Conservation (phyloP, 257 asterid species). For the Eustoma russellianum region DNA sequence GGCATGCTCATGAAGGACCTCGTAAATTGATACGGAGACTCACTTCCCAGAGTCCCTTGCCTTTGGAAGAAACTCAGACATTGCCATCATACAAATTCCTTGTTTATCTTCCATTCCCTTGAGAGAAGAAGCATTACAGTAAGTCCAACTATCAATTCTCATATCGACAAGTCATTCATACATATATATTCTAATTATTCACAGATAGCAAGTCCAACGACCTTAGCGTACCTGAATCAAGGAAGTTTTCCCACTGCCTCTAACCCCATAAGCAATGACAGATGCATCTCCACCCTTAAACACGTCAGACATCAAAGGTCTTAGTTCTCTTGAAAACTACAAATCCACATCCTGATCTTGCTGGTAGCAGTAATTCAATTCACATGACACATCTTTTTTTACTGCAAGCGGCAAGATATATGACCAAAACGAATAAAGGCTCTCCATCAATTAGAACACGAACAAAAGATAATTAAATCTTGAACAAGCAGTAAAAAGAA, state of each 20-base stretch:
- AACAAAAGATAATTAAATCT: not conserved
- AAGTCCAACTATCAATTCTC: not conserved
- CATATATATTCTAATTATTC: not conserved
- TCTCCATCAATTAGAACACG: not conserved
- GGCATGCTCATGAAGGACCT: conserved; percentile 51
- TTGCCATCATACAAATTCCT: conserved; percentile 59
- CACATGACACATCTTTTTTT: conserved; percentile 39
- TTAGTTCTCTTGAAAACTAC: conserved; percentile 55
- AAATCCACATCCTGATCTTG: conserved; percentile 32
- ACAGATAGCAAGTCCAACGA: not conserved
- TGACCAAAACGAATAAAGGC: not conserved
- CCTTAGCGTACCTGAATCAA: conserved; percentile 42
- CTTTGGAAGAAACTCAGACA: conserved; percentile 52
- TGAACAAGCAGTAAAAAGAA: not conserved
- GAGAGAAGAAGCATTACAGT: conserved; percentile 1
- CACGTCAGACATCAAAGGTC: conserved; percentile 38
- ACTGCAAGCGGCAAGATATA: conserved; percentile 18
- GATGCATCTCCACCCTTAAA: conserved; percentile 57
- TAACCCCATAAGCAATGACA: conserved; percentile 71
- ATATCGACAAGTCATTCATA: not conserved
- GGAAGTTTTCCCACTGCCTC: conserved; percentile 78
- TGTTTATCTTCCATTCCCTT: conserved; percentile 62
- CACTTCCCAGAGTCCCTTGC: conserved; percentile 32
- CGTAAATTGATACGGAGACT: conserved; percentile 53
- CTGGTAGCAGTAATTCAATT: conserved; percentile 56